A percentile compares a stretch with the other conserved stretches of the same genome.
These are phyloP conservation scores for Amylocarpus encephaloides DNA, from an alignment of 2,329 filamentous ascomycete species.

Conservation along the genomic window DNA sequence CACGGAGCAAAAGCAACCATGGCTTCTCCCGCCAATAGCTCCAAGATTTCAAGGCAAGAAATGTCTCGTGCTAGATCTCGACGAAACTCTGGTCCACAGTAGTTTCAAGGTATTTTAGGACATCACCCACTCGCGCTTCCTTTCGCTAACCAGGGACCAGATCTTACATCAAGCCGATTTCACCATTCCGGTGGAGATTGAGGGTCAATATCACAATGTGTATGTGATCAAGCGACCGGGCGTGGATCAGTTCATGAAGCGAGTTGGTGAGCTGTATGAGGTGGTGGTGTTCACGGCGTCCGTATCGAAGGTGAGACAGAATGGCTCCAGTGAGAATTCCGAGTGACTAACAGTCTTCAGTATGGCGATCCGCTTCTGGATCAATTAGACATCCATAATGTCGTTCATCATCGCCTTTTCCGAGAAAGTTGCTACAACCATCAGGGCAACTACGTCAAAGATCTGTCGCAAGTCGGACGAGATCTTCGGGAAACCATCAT, in stretches of 20 bases:
- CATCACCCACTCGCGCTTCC: no score
- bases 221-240: slow-evolving; percentile 99
- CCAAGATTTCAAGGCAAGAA: slow-evolving; percentile 81
- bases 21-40: slow-evolving; percentile 71
- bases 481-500: slow-evolving; percentile 98
- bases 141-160: slow-evolving; percentile 39
- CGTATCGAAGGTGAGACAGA: slow-evolving; percentile 76
- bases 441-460: slow-evolving; percentile 99
- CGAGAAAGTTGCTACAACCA: slow-evolving; percentile 99
- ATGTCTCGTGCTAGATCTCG: slow-evolving; percentile 89
- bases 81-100: slow-evolving; percentile 95
- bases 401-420: slow-evolving; percentile 93
- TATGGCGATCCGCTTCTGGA: slow-evolving; percentile 95
- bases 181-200: slow-evolving; percentile 97
- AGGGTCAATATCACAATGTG: slow-evolving; percentile 98
- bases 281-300: slow-evolving; percentile 98
- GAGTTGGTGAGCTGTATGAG: slow-evolving; percentile 94
- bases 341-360: slow-evolving; percentile 38
- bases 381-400: slow-evolving; percentile 93
- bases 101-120: slow-evolving; percentile 79
- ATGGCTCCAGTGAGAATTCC: neutral
- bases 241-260: slow-evolving; percentile 98
- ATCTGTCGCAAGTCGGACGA: slow-evolving; percentile 91
- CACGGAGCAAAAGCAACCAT: slow-evolving; percentile 30
- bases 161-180: slow-evolving; percentile 98